Conservation (phyloP, 2,329 filamentous ascomycete genomes). For the Colletotrichum karsti region DNA sequence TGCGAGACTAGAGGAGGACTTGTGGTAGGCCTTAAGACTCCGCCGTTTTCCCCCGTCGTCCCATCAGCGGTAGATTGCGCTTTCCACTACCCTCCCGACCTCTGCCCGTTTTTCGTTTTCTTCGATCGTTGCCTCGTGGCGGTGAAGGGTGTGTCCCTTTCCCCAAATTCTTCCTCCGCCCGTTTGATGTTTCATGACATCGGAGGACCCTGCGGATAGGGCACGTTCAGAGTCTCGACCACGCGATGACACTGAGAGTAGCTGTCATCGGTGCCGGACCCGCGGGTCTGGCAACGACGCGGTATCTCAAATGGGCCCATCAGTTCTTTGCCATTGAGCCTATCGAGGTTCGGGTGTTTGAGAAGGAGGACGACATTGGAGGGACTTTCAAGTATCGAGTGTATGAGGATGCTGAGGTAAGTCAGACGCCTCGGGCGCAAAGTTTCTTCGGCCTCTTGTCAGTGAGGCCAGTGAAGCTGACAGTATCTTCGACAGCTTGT, state of each 20-base stretch:
- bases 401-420: conserved; percentile 55
- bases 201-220: conserved; percentile 10
- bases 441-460: background rate
- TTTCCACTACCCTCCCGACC: background rate
- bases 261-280: conserved; percentile 54
- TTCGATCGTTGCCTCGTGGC: background rate
- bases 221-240: background rate
- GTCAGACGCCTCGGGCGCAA: background rate
- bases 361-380: conserved; percentile 51
- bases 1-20: conserved; percentile 3
- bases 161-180: background rate
- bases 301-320: conserved; percentile 50
- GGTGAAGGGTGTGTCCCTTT: background rate
- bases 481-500: conserved; percentile 39
- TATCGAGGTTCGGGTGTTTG: conserved; percentile 54
- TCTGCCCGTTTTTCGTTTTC: background rate
- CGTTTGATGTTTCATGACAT: conserved; percentile 4
- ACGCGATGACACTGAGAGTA: conserved; percentile 35
- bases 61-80: background rate
- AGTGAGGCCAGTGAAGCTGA: background rate
- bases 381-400: conserved; percentile 56
- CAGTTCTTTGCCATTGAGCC: conserved; percentile 45
- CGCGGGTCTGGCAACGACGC: conserved; percentile 51
- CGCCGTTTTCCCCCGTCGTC: conserved; percentile 14
- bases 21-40: conserved; percentile 16